Base-by-base conservation (phyloP, 495 filamentous ascomycete species). In the Aspergillus olivimuriae region DNA sequence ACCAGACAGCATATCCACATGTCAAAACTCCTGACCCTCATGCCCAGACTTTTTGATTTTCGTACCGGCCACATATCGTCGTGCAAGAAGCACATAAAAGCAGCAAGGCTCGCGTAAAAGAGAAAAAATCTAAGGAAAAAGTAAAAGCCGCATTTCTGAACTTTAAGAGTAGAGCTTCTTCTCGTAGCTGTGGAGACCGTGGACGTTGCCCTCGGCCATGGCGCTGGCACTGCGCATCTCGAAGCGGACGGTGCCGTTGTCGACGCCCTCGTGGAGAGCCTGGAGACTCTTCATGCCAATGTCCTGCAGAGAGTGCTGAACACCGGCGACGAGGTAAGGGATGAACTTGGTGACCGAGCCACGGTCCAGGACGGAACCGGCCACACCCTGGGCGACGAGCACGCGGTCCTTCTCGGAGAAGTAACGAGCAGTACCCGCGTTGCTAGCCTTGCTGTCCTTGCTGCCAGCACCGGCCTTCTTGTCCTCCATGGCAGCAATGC, bases 401-500 rank as follows among this genome's bases (percentile, higher is more conserved):
- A 99, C 78, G 46, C 83, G 79, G 63, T 91, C 88, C 51, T 91
- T 92, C 65, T 99, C 92, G 43, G 88, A 95, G 74, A 99, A 99
- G 75, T 99, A 99, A 34, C 92, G 83, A 41, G 92, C 94, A 42
- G 94, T 95, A 50, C 94, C 92, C 47, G 92, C 92, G 67, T 97
- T 97, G 66, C 82, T 86, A 53, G 84, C 84, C 66, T 91, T 88
- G 70, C 74, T 76, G 56, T 88, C 77, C 66, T 84, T 84, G 43
- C n/a, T n/a, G n/a, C n/a, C n/a, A n/a, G n/a, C 65, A 22, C 82
- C 87, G 15, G 88, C 84, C 73, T 95, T 97, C 77, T 88, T 94
- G 66, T 96, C 91, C 66, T 99, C 94, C 92, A 99, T 99, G 43
- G 91, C 92, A 57, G 95, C 92, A 58, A 99, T 99, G 57, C 78